phyloP scores from a whole-genome alignment of 768 basidiomycete genomes.

The Hericium rajendrae region DNA sequence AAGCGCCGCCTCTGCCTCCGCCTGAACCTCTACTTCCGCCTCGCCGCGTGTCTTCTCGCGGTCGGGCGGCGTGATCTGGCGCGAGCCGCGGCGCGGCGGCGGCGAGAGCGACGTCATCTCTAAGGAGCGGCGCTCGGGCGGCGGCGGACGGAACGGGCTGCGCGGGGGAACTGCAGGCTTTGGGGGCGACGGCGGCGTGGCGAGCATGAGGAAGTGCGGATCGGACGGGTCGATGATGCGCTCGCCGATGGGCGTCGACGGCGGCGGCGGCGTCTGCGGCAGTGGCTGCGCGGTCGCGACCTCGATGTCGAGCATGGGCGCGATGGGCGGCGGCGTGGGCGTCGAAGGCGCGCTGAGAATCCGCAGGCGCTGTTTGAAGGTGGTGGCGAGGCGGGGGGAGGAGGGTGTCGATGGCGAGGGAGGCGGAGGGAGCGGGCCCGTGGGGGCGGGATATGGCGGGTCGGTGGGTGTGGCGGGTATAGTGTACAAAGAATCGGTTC shows the following conservation, averaged over 20 bases:
- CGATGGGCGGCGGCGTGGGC: conserved; percentile 20
- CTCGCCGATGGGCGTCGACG: conserved; percentile 52
- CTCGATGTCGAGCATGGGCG: conserved; percentile 11
- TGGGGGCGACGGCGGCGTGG: conserved; percentile 37
- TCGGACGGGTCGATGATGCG: conserved; percentile 50
- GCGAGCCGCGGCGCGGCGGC: conserved; percentile 53
- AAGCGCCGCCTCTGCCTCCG: too few species aligned
- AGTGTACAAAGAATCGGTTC: conserved; percentile 32
- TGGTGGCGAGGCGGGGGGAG: conserved; percentile 8
- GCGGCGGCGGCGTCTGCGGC: conserved; percentile 20
- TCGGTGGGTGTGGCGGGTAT: conserved; percentile 31
- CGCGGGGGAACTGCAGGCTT: conserved; percentile 16
- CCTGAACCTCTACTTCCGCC: too few species aligned
- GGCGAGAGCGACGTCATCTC: conserved; percentile 48
- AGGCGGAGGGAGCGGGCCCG: conserved; percentile 31
- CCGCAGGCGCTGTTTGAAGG: conserved; percentile 53
- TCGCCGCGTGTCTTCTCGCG: neutral
- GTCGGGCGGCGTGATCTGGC: conserved; percentile 26
- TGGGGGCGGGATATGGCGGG: conserved; percentile 35
- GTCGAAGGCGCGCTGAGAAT: conserved; percentile 43
- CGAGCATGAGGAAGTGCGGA: conserved; percentile 50
- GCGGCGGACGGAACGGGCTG: conserved; percentile 18
- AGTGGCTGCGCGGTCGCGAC: conserved; percentile 4
- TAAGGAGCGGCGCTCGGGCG: conserved; percentile 21
- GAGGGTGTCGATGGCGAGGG: conserved; percentile 12